phyloP scores from a whole-genome alignment of 2,329 filamentous ascomycete species.

The Coniochaeta ligniaria region DNA sequence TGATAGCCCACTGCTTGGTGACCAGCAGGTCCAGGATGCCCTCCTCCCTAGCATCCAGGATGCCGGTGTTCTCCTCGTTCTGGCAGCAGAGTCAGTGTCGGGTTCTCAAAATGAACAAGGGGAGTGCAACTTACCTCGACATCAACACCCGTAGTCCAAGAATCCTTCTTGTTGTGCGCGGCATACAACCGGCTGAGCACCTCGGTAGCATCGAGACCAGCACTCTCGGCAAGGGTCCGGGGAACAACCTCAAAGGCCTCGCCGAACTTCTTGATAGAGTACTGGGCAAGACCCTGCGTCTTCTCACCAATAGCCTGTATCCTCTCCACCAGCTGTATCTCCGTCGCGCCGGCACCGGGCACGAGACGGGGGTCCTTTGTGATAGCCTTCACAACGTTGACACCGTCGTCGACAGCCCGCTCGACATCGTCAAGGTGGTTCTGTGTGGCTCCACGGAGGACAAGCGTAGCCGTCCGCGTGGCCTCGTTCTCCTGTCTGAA shows the following conservation, averaged over 20 bases:
- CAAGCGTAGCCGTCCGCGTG: conserved; percentile 88
- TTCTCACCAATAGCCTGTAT: conserved; percentile 87
- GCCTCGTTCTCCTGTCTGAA: conserved; percentile 94
- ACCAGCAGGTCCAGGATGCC: conserved; percentile 90
- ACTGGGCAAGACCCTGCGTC: conserved; percentile 87
- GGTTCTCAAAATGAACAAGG: neutral
- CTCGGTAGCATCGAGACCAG: conserved; percentile 94
- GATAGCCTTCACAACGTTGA: conserved; percentile 98
- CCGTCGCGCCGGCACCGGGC: conserved; percentile 87
- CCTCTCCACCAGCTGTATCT: conserved; percentile 88
- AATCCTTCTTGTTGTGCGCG: conserved; percentile 80
- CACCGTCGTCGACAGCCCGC: conserved; percentile 93
- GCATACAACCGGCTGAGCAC: conserved; percentile 88
- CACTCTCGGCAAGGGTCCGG: conserved; percentile 87
- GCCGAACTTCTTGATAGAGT: conserved; percentile 94
- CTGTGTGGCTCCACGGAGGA: conserved; percentile 91
- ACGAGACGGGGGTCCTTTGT: conserved; percentile 88
- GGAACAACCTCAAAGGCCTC: conserved; percentile 98
- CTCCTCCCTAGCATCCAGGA: conserved; percentile 76
- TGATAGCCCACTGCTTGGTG: conserved; percentile 94
- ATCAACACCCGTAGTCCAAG: conserved; percentile 90
- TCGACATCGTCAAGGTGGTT: conserved; percentile 98
- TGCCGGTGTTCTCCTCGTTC: conserved; percentile 74
- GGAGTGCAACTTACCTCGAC: conserved; percentile 55
- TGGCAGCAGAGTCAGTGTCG: conserved; percentile 21